Evolutionary conservation across 2,329 filamentous ascomycete species (phyloP).

Genomic region (Aspergillus ustus): DNA sequence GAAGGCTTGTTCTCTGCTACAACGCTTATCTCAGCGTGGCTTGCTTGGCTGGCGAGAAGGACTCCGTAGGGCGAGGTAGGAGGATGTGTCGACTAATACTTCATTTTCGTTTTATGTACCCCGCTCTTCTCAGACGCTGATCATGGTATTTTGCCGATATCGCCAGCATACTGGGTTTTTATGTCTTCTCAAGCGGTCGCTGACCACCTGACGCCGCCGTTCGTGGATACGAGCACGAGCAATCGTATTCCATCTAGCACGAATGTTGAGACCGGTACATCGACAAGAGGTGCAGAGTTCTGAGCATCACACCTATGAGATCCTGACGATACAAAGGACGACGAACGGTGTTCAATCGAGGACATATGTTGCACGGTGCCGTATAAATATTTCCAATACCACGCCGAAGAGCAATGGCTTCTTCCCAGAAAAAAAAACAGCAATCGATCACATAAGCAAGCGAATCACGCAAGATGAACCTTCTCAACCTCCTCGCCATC

Average conservation of each 20-base stretch:
- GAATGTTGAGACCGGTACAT: not conserved
- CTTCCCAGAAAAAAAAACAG: not conserved
- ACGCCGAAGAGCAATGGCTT: not conserved
- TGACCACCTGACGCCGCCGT: not conserved
- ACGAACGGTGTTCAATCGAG: not conserved
- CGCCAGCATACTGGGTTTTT: not conserved
- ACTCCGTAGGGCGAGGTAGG: not conserved
- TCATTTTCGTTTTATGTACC: not conserved
- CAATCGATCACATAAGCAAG: not conserved
- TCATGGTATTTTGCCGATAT: not conserved
- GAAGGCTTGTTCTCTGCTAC: not conserved
- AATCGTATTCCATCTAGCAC: not conserved
- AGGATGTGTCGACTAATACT: not conserved
- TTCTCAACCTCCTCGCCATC: not conserved
- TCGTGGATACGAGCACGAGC: not conserved
- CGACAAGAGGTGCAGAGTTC: not conserved
- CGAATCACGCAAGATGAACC: not conserved
- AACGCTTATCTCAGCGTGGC: not conserved
- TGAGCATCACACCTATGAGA: not conserved
- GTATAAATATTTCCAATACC: not conserved
- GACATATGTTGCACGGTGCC: too few relatives aligned
- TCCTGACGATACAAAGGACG: too few relatives aligned
- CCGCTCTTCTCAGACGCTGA: too few relatives aligned
- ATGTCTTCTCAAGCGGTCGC: not conserved
- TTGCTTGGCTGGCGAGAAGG: not conserved